These are phyloP conservation scores for Cicer arietinum DNA, from an alignment of 306 rosid genomes.

Conservation along the genomic window DNA sequence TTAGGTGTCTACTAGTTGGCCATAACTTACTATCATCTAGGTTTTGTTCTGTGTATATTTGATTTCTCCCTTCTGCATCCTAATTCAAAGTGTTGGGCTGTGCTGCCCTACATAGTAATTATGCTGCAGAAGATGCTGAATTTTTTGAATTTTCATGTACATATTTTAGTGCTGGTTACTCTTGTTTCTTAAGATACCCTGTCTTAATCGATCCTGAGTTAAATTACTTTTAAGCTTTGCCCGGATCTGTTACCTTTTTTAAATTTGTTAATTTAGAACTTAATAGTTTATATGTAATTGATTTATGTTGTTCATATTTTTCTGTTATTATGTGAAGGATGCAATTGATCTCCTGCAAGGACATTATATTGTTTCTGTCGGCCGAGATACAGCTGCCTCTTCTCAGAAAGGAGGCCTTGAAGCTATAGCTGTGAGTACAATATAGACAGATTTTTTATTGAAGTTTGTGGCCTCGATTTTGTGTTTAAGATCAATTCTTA, in stretches of 20 bases:
- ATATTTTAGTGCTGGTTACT: conserved; percentile 24
- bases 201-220: conserved; percentile 24
- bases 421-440: conserved; percentile 87
- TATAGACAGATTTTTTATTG: conserved; percentile 20
- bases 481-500: conserved; percentile 7
- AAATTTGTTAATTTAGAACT: conserved; percentile 27
- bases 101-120: conserved; percentile 19
- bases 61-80: conserved; percentile 32
- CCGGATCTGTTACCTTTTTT: conserved; percentile 7
- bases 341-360: conserved; percentile 99
- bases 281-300: conserved; percentile 24
- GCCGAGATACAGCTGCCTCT: conserved; percentile 70
- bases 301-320: conserved; percentile 31
- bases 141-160: conserved; percentile 32
- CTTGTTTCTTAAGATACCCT: conserved; percentile 26
- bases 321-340: conserved; percentile 63
- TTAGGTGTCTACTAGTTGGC: conserved; percentile 32
- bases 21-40: conserved; percentile 5
- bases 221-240: conserved; percentile 7
- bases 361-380: conserved; percentile 86
- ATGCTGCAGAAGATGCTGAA: conserved; percentile 30
- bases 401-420: conserved; percentile 89
- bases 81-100: conserved; percentile 24
- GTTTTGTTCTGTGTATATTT: conserved; percentile 32
- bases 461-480: conserved; percentile 39